A percentile compares a stretch with the other conserved stretches of the same genome.
These are phyloP conservation scores for Sporothrix sp. DNA, from an alignment of 2,329 filamentous ascomycete species.

Conservation along the genomic window DNA sequence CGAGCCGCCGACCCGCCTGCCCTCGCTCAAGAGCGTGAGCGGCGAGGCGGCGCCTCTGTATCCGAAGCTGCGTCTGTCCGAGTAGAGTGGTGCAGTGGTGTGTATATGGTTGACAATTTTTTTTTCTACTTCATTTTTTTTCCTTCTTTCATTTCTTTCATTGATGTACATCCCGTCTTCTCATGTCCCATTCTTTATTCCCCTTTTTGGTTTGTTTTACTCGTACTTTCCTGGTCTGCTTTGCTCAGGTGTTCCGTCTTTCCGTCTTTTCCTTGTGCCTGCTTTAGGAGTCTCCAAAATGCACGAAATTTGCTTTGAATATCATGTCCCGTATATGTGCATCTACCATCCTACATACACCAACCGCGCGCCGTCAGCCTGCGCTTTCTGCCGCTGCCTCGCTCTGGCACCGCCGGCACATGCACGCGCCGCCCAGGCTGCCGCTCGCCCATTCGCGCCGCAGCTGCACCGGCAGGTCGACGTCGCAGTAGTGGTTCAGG, in stretches of 20 bases:
- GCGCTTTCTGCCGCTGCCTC: too few relatives aligned
- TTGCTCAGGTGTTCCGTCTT: too few relatives aligned
- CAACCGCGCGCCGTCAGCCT: background rate
- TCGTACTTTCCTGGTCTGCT: background rate
- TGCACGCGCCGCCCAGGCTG: slow-evolving; percentile 79
- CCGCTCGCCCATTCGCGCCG: slow-evolving; percentile 83
- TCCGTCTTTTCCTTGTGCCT: too few relatives aligned
- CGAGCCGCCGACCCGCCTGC: slow-evolving; percentile 21
- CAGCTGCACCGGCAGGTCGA: slow-evolving; percentile 65
- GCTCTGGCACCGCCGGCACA: slow-evolving; percentile 70
- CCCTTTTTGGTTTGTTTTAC: background rate
- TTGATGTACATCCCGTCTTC: too few relatives aligned
- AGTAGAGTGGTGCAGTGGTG: background rate
- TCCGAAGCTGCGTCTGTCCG: slow-evolving; percentile 16
- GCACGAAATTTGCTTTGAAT: too few relatives aligned
- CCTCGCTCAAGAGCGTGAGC: slow-evolving; percentile 10
- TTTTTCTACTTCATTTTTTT: background rate
- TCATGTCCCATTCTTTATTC: background rate
- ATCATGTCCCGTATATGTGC: too few relatives aligned
- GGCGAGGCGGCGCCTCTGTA: slow-evolving; percentile 13
- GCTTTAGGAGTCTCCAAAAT: too few relatives aligned
- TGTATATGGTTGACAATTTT: slow-evolving; percentile 1
- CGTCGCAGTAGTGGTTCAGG: slow-evolving; percentile 89
- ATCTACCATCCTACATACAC: background rate
- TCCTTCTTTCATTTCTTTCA: background rate